Base-by-base conservation (phyloP, 805 yeast species). In the Suhomyces tanzawaensis region DNA sequence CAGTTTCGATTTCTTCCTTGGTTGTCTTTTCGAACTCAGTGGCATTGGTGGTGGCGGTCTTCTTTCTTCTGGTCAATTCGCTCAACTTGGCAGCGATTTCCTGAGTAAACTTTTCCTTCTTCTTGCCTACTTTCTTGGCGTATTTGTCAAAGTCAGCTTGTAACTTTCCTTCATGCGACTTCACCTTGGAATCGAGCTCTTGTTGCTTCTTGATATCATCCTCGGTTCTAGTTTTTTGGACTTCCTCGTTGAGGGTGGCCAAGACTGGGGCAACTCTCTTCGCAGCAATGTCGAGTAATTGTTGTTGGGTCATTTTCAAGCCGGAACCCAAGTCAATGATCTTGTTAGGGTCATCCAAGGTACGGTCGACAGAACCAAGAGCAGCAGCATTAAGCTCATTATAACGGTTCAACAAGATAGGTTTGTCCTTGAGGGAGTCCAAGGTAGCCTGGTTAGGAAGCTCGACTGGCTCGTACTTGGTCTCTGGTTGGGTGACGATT, bases 251-350 rank as follows among this genome's bases (percentile, higher is more conserved):
- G 52, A 77, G 76, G 45, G 58, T 64, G 31, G 70, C 65, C 51
- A 77, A 60, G 26, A 76, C 71, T 4, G 82, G 82, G 23, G 76
- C 74, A 26, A 77, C 78, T 46, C 81, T 66, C 45, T 63, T 64
- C 27, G 74, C 72, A 16, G 82, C 82, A 51, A 77, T 71, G 35
- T 67, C 81, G 47, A 74, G 63, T 44, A 77, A 69, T 54, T 76
- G 79, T 38, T 70, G 71, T 47, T 77, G 79, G 32, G 81, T 71
- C 64, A 77, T 63, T 32, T 53, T 63, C 53, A 76, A 64, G 14
- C 81, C 81, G 31, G 74, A 69, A 39, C 82, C 82, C 44, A 77
- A 60, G 47, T 74, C 72, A 45, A 76, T 57, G 17, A 69, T 55
- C 55, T 73, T 66, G 45, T 72, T 69, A 2, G 77, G 76, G 49